A percentile compares a stretch with the other conserved stretches of the same genome.
phyloP scores from a whole-genome alignment of 2,329 filamentous ascomycete genomes.

The Fusarium guadeloupense region DNA sequence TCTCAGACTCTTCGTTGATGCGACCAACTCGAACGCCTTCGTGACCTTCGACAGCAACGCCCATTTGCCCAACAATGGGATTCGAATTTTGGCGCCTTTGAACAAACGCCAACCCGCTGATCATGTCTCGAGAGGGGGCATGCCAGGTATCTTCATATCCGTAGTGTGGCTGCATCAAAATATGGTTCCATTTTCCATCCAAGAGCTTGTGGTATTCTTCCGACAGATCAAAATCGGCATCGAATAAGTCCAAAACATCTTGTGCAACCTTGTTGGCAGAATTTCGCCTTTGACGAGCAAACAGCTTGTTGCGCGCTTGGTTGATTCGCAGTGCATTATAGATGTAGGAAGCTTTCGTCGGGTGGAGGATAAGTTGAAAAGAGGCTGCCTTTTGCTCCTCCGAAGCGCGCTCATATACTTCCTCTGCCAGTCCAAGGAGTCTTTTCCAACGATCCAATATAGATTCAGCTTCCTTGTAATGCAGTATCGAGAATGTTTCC shows the following conservation, averaged over 20 bases:
- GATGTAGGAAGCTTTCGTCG: constrained; percentile 62
- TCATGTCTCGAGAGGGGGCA: constrained; percentile 65
- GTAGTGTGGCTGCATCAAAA: constrained; percentile 60
- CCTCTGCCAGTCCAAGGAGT: constrained; percentile 54
- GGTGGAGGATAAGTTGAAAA: constrained; percentile 68
- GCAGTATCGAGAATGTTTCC: constrained; percentile 63
- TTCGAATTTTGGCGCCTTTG: constrained; percentile 59
- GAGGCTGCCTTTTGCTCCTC: constrained; percentile 58
- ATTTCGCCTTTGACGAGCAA: constrained; percentile 62
- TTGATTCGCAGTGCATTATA: constrained; percentile 57
- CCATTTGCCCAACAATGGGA: constrained; percentile 68
- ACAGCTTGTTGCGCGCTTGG: constrained; percentile 59
- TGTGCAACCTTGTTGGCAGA: constrained; percentile 60
- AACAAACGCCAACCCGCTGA: constrained; percentile 62
- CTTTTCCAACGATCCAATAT: constrained; percentile 59
- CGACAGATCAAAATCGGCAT: constrained; percentile 59
- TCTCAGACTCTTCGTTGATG: constrained; percentile 64
- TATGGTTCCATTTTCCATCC: constrained; percentile 65
- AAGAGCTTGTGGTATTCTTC: constrained; percentile 61
- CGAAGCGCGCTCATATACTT: constrained; percentile 52
- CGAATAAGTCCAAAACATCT: constrained; percentile 58
- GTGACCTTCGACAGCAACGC: constrained; percentile 70
- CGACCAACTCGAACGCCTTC: constrained; percentile 63
- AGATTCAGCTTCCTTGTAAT: constrained; percentile 66
- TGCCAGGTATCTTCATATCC: constrained; percentile 64